Evolutionary conservation across 148 eudicot genomes (phyloP).

Genomic region (Chenopodium album): DNA sequence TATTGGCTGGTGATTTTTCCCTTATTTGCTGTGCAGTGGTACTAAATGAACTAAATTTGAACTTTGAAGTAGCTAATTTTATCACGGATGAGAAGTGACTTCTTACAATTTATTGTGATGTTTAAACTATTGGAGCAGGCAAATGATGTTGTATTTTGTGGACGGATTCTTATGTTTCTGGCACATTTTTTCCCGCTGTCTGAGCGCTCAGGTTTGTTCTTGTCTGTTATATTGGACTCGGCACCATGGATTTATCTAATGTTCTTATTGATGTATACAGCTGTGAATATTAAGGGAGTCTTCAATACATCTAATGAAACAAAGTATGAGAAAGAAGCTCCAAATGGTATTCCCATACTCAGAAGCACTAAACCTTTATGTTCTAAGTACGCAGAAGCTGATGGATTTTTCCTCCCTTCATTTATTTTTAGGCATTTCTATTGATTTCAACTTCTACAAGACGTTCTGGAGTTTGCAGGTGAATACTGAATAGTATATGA

Average conservation of each 20-base stretch:
- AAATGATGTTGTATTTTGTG: slow-evolving; percentile 97
- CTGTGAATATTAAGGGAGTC: slow-evolving; percentile 98
- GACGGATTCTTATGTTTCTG: slow-evolving; percentile 95
- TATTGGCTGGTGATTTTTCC: background rate
- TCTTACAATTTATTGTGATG: slow-evolving; percentile 1
- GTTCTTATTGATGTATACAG: slow-evolving; percentile 42
- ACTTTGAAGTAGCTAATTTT: background rate
- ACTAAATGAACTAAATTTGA: background rate
- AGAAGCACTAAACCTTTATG: background rate
- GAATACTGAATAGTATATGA: slow-evolving; percentile 34
- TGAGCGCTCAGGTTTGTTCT: slow-evolving; percentile 85
- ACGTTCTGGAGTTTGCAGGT: slow-evolving; percentile 99
- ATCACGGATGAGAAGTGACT: background rate
- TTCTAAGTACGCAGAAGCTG: slow-evolving; percentile 5
- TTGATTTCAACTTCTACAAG: slow-evolving; percentile 98
- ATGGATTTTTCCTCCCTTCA: slow-evolving; percentile 7
- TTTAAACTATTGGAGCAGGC: slow-evolving; percentile 50
- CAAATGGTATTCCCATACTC: slow-evolving; percentile 52
- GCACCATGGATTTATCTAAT: slow-evolving; percentile 4
- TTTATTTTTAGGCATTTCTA: slow-evolving; percentile 62
- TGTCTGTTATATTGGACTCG: background rate
- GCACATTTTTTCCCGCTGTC: slow-evolving; percentile 99
- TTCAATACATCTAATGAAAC: slow-evolving; percentile 98
- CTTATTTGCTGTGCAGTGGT: background rate
- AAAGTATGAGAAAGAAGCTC: slow-evolving; percentile 84